Conservation (phyloP, 2,329 filamentous ascomycete species). For the Anthostomella pinea region DNA sequence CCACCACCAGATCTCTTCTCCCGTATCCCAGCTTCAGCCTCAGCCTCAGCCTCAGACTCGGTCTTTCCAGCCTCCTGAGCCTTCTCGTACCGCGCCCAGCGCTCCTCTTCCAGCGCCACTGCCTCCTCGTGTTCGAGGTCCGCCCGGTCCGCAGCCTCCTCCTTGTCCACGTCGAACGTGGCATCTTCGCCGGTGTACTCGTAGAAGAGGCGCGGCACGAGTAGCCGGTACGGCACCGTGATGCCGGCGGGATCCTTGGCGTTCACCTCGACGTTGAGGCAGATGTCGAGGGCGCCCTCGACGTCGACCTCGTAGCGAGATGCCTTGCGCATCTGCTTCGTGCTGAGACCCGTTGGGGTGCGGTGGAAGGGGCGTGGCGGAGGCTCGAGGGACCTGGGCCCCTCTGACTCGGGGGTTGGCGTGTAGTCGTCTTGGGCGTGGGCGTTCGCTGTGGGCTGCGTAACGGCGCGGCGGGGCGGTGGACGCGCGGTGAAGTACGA, state of each 20-base stretch:
- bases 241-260: slow-evolving; percentile 82
- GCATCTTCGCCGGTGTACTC: slow-evolving; percentile 45
- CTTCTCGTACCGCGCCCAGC: background rate
- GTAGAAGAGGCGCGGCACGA: slow-evolving; percentile 75
- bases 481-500: slow-evolving; percentile 50
- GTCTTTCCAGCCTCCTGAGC: slow-evolving; percentile 2
- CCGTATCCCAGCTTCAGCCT: slow-evolving; percentile 2
- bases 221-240: slow-evolving; percentile 80
- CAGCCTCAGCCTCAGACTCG: slow-evolving; percentile 3
- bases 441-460: slow-evolving; percentile 19
- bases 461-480: slow-evolving; percentile 25
- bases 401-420: background rate
- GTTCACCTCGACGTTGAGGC: slow-evolving; percentile 85
- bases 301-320: slow-evolving; percentile 66
- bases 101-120: background rate
- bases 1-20: background rate
- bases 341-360: slow-evolving; percentile 65
- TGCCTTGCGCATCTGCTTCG: slow-evolving; percentile 56
- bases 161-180: background rate
- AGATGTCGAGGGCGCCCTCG: slow-evolving; percentile 80
- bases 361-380: slow-evolving; percentile 54
- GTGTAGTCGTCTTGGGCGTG: slow-evolving; percentile 4
- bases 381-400: slow-evolving; percentile 5
- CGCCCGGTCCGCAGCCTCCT: background rate
- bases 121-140: slow-evolving; percentile 4